Percentiles rank a stretch among this genome's conserved stretches.
phyloP scores from a whole-genome alignment of 306 rosid genomes.

The Hylodesmum podocarpum region DNA sequence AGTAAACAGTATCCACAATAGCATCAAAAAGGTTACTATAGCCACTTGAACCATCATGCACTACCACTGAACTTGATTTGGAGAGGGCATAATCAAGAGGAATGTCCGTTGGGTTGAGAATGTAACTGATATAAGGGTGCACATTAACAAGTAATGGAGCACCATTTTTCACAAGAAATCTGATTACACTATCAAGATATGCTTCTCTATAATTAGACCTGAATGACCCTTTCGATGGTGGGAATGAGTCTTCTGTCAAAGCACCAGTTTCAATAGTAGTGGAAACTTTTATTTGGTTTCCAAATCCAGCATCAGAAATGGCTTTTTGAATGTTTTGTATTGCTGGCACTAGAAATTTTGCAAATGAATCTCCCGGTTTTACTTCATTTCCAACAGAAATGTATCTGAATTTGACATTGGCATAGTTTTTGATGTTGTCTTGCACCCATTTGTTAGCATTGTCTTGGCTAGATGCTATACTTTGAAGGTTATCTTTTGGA shows the following conservation, averaged over 20 bases:
- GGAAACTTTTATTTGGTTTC: too few relatives aligned
- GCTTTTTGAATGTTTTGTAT: too few relatives aligned
- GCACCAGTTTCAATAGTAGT: too few relatives aligned
- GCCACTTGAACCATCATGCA: conserved; percentile 28
- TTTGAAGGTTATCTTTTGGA: conserved; percentile 12
- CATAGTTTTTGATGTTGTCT: conserved; percentile 23
- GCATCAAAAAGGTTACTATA: conserved; percentile 50
- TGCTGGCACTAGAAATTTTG: too few relatives aligned
- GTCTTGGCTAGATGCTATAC: conserved; percentile 28
- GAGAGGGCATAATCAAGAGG: conserved; percentile 42
- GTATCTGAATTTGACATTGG: conserved; percentile 48
- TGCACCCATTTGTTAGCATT: conserved; percentile 47
- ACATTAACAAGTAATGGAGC: conserved; percentile 47
- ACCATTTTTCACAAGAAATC: conserved; percentile 25
- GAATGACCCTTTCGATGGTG: too few relatives aligned
- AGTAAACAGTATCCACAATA: too few relatives aligned
- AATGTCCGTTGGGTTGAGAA: background rate
- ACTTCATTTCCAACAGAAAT: too few relatives aligned
- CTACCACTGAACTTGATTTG: conserved; percentile 22
- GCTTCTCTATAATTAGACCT: too few relatives aligned
- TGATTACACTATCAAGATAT: too few relatives aligned
- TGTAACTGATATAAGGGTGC: conserved; percentile 42
- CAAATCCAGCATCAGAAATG: too few relatives aligned
- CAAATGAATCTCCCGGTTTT: too few relatives aligned
- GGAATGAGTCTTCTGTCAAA: too few relatives aligned